Base-by-base conservation (phyloP, 176 grass and related monocot species). In the Hsuehochloa calcarea region DNA sequence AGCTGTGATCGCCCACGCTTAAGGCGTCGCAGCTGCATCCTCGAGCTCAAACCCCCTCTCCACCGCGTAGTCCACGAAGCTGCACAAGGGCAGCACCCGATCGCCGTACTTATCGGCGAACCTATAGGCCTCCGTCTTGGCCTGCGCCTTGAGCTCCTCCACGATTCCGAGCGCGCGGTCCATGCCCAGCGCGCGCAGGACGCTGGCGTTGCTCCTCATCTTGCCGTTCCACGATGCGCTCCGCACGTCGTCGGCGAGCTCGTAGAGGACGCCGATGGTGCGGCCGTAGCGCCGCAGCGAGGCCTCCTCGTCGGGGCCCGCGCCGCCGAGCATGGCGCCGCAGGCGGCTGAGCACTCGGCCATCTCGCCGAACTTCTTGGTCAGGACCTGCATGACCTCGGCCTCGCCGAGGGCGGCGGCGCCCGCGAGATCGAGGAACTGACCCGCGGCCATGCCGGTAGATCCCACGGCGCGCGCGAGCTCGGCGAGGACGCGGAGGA, bases 341-440 rank as follows among this genome's bases (percentile, higher is more conserved):
- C 96, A 99, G 31, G 91, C 93, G 0, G 96, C 96, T 1, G 93
- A 96, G 71, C 93, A 99, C 84, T 96, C 96, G 6, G 93, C 93
- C 93, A 96, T 89, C 77, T 94, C 91, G 39, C 96, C 96, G 59
- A 99, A 99, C 79, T 99, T 99, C 91, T 96, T 99, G 17, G 89
- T 86, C 52, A 99, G 85, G 9, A 96, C 90, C 54, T 84, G 86
- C 75, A 99, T 75, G 20, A 99, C 90, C 77, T 96, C 93, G 37
- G 73, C 68, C 90, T 99, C 93, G n/a, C 88, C 84, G 59, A 90
- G 85, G 13, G 84, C 91, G 35, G 86, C 75, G 70, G 93, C 84
- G 31, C 90, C 90, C 4, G 91, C 65, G 29, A 99, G 86, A 62
- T 99, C 96, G 41, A 99, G 88, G 65, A 90, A 89, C 79, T 99